Base-by-base conservation (phyloP, 306 rosid species). In the Casuarina equisetifolia region DNA sequence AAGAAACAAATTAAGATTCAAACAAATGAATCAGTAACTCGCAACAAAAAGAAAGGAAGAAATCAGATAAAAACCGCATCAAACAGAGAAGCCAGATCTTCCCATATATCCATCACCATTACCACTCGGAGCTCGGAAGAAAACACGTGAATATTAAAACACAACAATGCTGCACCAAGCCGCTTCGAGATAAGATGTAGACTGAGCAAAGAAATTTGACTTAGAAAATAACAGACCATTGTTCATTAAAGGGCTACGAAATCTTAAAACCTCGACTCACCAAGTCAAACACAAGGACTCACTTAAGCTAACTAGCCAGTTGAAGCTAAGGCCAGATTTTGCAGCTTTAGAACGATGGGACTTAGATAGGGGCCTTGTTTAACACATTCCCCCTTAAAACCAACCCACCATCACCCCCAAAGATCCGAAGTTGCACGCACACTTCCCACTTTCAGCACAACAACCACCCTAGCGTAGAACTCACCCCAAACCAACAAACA, bases 391-490 rank as follows among this genome's bases (percentile, higher is more conserved):
- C 43, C 78, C 17, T 10, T 7, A 52, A 50, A 16, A 38, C 42
- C 49, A 61, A 61, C 69, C 55, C 15, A 39, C 48, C 39, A 58
- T 20, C 40, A 44, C 44, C 42, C 32, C 62, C 25, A 64, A 84
- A 82, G 84, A 84, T 86, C 82, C 77, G 40, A 75, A 74, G 48
- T 69, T 49, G 42, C 20, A 7, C 13, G 0, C 52, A 4, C 20
- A 13, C 13, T 57, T 12, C 69, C 17, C 19, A 3, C 32, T 32
- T 46, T 74, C 45, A 44, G 15, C n/a, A 66, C 44, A 1, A 7
- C 43, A 49, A 69, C 8, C 32, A 13, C n/a, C 6, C 75, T 6
- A 35, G 3, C 16, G 32, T 54, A 54, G 6, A 3, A 58, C 39
- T 58, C 39, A 69, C 9, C 20, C n/a, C 19, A 19, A 69, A 43